Evolutionary conservation across 2,329 filamentous ascomycete species (phyloP).

Genomic region (Talaromyces sp.): DNA sequence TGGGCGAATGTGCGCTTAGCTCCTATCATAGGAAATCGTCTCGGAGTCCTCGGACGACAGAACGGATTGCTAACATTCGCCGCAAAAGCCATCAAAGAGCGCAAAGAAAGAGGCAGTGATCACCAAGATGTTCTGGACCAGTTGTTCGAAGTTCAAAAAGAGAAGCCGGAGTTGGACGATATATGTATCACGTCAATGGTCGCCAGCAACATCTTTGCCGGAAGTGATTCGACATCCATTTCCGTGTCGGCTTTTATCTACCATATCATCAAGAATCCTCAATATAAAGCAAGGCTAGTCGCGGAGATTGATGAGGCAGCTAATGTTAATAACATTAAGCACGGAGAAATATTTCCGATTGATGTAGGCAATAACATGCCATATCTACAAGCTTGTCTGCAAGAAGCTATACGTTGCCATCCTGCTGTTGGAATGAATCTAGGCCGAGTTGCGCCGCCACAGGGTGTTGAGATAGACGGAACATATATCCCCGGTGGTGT

Average conservation of each 20-base stretch:
- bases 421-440: conserved; percentile 22
- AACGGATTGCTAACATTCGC: conserved; percentile 28
- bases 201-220: conserved; percentile 40
- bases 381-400: conserved; percentile 27
- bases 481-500: conserved; percentile 22
- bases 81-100: conserved; percentile 16
- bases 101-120: conserved; percentile 28
- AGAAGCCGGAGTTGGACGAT: conserved; percentile 36
- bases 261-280: conserved; percentile 34
- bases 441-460: conserved; percentile 20
- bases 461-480: conserved; percentile 19
- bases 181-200: conserved; percentile 37
- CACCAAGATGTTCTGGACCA: conserved; percentile 39
- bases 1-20: conserved; percentile 25
- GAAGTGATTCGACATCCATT: conserved; percentile 45
- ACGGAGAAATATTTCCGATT: conserved; percentile 24
- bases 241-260: conserved; percentile 37
- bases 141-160: conserved; percentile 33
- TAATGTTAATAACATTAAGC: conserved; percentile 21
- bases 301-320: conserved; percentile 32
- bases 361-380: conserved; percentile 33
- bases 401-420: conserved; percentile 21
- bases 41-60: conserved; percentile 33
- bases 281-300: conserved; percentile 29
- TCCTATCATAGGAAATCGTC: conserved; percentile 37